phyloP scores from a whole-genome alignment of 2,329 filamentous ascomycete genomes.

The Fusarium citri region DNA sequence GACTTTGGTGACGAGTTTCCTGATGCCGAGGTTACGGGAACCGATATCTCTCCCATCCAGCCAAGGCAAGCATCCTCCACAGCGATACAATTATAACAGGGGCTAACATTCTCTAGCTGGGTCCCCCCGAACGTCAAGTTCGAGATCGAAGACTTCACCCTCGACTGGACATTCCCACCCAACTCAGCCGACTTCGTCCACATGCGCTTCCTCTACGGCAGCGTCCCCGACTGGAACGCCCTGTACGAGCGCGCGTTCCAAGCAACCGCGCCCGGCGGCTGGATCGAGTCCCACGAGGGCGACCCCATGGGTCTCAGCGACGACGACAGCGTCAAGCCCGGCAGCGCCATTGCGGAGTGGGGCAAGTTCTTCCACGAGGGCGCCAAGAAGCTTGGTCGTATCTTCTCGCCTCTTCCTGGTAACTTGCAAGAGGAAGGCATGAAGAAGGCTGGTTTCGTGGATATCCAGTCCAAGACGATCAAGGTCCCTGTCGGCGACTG shows the following conservation, averaged over 20 bases:
- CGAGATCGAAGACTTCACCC: slow-evolving; percentile 48
- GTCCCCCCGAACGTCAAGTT: slow-evolving; percentile 61
- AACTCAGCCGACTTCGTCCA: slow-evolving; percentile 69
- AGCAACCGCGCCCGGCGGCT: slow-evolving; percentile 67
- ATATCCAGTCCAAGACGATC: slow-evolving; percentile 37
- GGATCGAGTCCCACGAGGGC: slow-evolving; percentile 50
- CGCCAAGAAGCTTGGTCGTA: slow-evolving; percentile 47
- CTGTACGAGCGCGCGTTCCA: slow-evolving; percentile 63
- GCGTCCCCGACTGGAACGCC: slow-evolving; percentile 66
- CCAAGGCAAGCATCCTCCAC: slow-evolving; percentile 50
- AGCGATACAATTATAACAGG: rapidly evolving
- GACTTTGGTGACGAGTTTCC: slow-evolving; percentile 62
- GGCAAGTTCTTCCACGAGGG: slow-evolving; percentile 46
- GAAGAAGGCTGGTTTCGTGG: slow-evolving; percentile 35
- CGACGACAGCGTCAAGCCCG: slow-evolving; percentile 46
- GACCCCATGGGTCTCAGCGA: slow-evolving; percentile 45
- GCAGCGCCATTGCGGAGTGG: slow-evolving; percentile 46
- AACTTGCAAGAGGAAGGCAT: slow-evolving; percentile 36
- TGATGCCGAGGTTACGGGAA: slow-evolving; percentile 59
- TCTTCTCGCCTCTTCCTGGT: slow-evolving; percentile 38
- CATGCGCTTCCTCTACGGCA: slow-evolving; percentile 66
- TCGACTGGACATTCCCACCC: slow-evolving; percentile 46
- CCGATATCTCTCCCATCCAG: slow-evolving; percentile 68
- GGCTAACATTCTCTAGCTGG: slow-evolving; percentile 39
- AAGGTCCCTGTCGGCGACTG: slow-evolving; percentile 40